These are phyloP conservation scores for Brasenia schreberi DNA, from an alignment of 164 flowering plant genomes.

Conservation along the genomic window DNA sequence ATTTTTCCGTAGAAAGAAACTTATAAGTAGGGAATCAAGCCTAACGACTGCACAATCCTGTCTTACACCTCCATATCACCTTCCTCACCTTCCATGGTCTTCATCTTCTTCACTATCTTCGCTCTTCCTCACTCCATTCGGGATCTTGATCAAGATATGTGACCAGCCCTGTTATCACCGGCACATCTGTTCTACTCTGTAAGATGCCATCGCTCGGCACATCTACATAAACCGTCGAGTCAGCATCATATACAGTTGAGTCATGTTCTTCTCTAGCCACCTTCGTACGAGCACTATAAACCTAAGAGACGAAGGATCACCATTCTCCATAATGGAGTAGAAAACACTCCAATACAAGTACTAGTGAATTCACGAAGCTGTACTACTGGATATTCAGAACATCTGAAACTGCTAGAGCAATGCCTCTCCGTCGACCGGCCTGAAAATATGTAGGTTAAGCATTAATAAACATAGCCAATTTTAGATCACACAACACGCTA, in stretches of 20 bases:
- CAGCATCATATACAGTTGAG: slow-evolving; percentile 72
- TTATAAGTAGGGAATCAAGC: too few species aligned
- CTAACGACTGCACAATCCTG: too few species aligned
- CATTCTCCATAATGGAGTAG: not conserved
- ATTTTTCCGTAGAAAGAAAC: too few species aligned
- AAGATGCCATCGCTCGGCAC: slow-evolving; percentile 8
- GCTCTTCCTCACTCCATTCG: slow-evolving; percentile 20
- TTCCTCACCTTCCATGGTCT: slow-evolving; percentile 11
- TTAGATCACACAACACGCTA: too few species aligned
- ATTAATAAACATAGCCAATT: not conserved
- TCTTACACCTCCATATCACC: not conserved
- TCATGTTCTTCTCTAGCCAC: slow-evolving; percentile 83
- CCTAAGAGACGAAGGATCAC: slow-evolving; percentile 17
- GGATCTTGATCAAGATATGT: slow-evolving; percentile 40
- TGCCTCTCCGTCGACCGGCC: slow-evolving; percentile 42
- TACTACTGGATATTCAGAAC: slow-evolving; percentile 68
- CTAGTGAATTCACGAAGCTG: too few species aligned
- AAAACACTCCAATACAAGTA: too few species aligned
- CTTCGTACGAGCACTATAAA: slow-evolving; percentile 83
- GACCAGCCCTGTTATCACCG: slow-evolving; percentile 26
- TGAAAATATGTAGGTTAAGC: slow-evolving; percentile 7
- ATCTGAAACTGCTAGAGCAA: slow-evolving; percentile 26
- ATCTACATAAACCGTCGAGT: slow-evolving; percentile 13
- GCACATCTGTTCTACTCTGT: slow-evolving; percentile 29
- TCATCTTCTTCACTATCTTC: slow-evolving; percentile 60